Base-by-base conservation (phyloP, 768 basidiomycete species). In the Piloderma croceum region DNA sequence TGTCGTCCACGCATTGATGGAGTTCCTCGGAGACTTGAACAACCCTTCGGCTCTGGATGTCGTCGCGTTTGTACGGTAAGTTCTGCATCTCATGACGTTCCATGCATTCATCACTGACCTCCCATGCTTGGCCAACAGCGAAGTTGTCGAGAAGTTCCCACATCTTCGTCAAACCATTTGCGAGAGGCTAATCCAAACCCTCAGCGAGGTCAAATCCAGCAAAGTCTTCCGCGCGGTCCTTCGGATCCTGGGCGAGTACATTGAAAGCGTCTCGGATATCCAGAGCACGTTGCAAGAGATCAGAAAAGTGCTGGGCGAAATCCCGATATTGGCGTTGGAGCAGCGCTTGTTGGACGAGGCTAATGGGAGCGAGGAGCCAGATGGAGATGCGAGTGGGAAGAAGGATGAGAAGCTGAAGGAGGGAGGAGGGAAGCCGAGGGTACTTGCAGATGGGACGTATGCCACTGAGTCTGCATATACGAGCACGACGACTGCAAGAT, bases 171-270 rank as follows among this genome's bases (percentile, higher is more conserved):
- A 71, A 3, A 76, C 85, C 6, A 90, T 98, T 49, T 83, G 82
- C 44, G 81, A 88, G 56, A 92, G 90, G 55, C 79, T 97, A 38
- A 79, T 84, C 34, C 65, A 76, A 21, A 86, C 89, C 0, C 79
- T 97, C 34, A 53, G 73, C 40, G 89, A 90, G 46, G 90, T 97
- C 66, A 92, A 92, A 61, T 92, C 89, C 1, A 91, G 92, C 41
- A 98, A 97, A 62, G 93, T 97, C 18, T 97, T 88, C 73, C 81
- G 91, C 4, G 94, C 94, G 6, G 77, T 97, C n/a, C 74, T 98
- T 34, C 97, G 94, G 94, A 96, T 98, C 48, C 72, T 97, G n/a
- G 94, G 94, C 47, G 94, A 98, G 65, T 99, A 98, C 52, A 81
- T 88, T 25, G 78, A 82, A 47, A 64, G 69, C 4, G 63, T 73